phyloP scores from a whole-genome alignment of 192 early-diverging fungal genomes.

The Coemansia sp. region DNA sequence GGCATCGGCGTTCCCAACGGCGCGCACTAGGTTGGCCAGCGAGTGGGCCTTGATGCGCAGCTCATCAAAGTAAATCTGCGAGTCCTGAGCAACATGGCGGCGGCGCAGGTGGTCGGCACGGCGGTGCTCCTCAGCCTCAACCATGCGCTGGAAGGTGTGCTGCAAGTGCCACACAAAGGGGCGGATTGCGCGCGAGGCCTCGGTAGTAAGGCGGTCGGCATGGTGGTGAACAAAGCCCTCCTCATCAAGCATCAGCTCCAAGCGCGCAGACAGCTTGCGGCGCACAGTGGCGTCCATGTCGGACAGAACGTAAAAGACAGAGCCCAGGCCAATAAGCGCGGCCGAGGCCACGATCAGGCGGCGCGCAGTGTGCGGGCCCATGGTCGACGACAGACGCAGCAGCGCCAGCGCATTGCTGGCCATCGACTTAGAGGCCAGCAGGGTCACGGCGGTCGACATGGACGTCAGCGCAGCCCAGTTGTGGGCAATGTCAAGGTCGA shows the following conservation, averaged over 20 bases:
- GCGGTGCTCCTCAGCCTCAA: constrained; percentile 67
- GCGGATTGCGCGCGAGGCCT: constrained; percentile 63
- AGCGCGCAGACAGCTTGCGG: constrained; percentile 62
- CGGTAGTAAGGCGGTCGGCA: constrained; percentile 62
- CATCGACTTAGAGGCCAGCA: constrained; percentile 41
- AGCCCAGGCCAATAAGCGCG: constrained; percentile 52
- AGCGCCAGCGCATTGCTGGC: constrained; percentile 34
- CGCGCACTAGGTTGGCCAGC: constrained; percentile 52
- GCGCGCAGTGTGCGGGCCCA: constrained; percentile 40
- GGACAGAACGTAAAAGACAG: constrained; percentile 61
- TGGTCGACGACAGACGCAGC: constrained; percentile 42
- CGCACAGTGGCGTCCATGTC: constrained; percentile 71
- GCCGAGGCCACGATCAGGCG: constrained; percentile 45
- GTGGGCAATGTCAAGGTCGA: constrained; percentile 62
- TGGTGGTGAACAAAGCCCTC: constrained; percentile 61
- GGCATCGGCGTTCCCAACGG: constrained; percentile 15
- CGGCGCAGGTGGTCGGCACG: constrained; percentile 59
- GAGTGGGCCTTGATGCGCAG: constrained; percentile 60
- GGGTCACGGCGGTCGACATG: constrained; percentile 57
- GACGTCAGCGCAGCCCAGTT: constrained; percentile 60
- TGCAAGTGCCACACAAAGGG: constrained; percentile 71
- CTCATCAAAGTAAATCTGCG: constrained; percentile 64
- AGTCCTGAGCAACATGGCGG: constrained; percentile 62
- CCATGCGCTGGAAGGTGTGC: constrained; percentile 66
- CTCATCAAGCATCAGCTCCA: constrained; percentile 53